Evolutionary conservation across 768 basidiomycete genomes (phyloP).

Genomic region (Chiua virens): DNA sequence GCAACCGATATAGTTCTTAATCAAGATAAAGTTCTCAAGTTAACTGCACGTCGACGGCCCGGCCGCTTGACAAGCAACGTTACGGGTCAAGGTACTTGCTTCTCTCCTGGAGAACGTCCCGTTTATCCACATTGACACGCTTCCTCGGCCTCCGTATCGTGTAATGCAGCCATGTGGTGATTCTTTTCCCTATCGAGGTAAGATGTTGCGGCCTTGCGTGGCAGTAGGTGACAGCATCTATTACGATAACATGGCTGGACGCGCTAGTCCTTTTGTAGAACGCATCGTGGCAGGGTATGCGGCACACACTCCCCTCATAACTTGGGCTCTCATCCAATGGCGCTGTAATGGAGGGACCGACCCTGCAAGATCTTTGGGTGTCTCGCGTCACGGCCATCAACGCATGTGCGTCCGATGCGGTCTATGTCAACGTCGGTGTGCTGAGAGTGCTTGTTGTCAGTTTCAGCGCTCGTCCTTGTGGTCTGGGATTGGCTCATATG

Average conservation of each 20-base stretch:
- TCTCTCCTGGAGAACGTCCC: neutral
- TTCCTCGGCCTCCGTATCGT: neutral
- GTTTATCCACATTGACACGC: neutral
- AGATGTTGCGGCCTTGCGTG: neutral
- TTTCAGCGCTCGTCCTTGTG: conserved; percentile 1
- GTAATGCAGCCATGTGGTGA: neutral
- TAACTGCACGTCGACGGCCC: no score
- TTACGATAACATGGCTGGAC: neutral
- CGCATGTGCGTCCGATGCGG: conserved; percentile 2
- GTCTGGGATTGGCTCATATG: conserved; percentile 12
- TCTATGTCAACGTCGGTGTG: neutral
- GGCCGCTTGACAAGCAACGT: no score
- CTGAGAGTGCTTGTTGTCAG: neutral
- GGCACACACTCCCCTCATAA: neutral
- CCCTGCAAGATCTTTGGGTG: conserved; percentile 7
- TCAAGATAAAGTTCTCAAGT: neutral
- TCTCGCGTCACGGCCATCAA: conserved; percentile 10
- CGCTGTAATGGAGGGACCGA: conserved; percentile 3
- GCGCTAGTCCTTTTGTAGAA: no score
- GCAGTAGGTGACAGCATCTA: neutral
- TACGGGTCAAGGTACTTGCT: no score
- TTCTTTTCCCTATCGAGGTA: conserved; percentile 1
- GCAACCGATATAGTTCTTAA: neutral
- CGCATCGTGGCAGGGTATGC: neutral
- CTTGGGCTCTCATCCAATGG: neutral